Conservation (phyloP, 192 early-diverging fungal species). For the Chytriomyces sp. region DNA sequence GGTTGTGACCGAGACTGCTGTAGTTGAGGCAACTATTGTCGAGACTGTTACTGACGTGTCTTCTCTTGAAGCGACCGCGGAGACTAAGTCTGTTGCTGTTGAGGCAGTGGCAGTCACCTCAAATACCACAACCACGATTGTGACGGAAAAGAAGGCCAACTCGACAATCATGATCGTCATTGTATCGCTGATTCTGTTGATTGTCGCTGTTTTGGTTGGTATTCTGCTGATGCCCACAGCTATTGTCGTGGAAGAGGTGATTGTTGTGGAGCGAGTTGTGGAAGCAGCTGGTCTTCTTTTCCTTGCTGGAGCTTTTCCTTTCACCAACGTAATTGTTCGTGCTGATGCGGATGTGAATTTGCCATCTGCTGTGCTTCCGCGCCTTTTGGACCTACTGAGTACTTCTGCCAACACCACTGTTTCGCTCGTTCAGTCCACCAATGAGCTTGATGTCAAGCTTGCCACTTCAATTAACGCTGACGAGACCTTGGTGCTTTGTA, state of each 20-base stretch:
- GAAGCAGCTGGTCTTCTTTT: background rate
- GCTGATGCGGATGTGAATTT: constrained; percentile 8
- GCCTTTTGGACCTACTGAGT: constrained; percentile 4
- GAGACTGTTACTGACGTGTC: background rate
- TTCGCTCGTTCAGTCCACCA: background rate
- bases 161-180: background rate
- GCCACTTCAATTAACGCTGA: background rate
- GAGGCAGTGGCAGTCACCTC: background rate
- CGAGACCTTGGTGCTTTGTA: constrained; percentile 13
- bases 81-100: background rate
- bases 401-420: background rate
- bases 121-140: background rate
- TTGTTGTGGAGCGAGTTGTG: background rate
- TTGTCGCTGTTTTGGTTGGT: background rate
- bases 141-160: background rate
- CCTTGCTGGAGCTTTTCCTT: background rate
- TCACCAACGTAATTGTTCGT: constrained; percentile 9
- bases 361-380: constrained; percentile 16
- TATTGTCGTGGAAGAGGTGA: background rate
- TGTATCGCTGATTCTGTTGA: background rate
- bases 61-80: background rate
- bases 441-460: background rate
- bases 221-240: background rate
- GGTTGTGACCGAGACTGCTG: background rate
- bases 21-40: background rate